These are phyloP conservation scores for Chrysosporium queenslandicum DNA, from an alignment of 2,329 filamentous ascomycete species.

Conservation along the genomic window DNA sequence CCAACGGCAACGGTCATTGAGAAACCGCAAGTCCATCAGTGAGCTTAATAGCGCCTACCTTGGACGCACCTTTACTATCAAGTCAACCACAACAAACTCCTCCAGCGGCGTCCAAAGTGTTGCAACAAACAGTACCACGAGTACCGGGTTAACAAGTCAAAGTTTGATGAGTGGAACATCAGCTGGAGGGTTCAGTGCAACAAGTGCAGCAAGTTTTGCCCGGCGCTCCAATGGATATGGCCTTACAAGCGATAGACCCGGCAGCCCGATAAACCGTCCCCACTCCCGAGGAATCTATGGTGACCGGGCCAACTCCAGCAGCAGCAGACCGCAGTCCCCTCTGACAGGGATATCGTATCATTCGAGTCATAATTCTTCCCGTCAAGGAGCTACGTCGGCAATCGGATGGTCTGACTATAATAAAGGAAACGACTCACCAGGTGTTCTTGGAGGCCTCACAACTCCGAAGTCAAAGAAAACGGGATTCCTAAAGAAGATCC, in stretches of 20 bases:
- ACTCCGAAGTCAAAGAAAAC: slow-evolving; percentile 69
- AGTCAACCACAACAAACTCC: slow-evolving; percentile 71
- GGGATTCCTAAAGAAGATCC: slow-evolving; percentile 90
- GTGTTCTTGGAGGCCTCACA: slow-evolving; percentile 65
- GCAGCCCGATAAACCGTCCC: slow-evolving; percentile 35
- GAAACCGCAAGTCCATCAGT: slow-evolving; percentile 48
- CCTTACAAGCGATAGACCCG: slow-evolving; percentile 33
- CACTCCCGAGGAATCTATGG: slow-evolving; percentile 32
- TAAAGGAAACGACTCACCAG: slow-evolving; percentile 51
- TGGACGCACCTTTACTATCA: slow-evolving; percentile 74
- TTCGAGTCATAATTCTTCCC: slow-evolving; percentile 67
- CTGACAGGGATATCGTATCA: slow-evolving; percentile 79
- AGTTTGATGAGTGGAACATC: slow-evolving; percentile 92
- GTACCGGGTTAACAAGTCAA: slow-evolving; percentile 66
- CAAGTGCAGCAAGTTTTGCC: slow-evolving; percentile 86
- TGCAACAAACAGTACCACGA: slow-evolving; percentile 54
- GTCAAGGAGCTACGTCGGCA: slow-evolving; percentile 51
- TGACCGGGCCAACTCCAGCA: slow-evolving; percentile 23
- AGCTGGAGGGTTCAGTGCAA: slow-evolving; percentile 82
- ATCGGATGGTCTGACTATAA: slow-evolving; percentile 47
- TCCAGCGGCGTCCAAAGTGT: slow-evolving; percentile 62
- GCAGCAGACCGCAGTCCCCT: slow-evolving; percentile 41
- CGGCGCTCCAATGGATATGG: slow-evolving; percentile 50
- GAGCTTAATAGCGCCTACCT: slow-evolving; percentile 63
- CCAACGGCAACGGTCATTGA: slow-evolving; percentile 31